These are phyloP conservation scores for Leccinum incarnatum DNA, from an alignment of 768 basidiomycete genomes.

Conservation along the genomic window DNA sequence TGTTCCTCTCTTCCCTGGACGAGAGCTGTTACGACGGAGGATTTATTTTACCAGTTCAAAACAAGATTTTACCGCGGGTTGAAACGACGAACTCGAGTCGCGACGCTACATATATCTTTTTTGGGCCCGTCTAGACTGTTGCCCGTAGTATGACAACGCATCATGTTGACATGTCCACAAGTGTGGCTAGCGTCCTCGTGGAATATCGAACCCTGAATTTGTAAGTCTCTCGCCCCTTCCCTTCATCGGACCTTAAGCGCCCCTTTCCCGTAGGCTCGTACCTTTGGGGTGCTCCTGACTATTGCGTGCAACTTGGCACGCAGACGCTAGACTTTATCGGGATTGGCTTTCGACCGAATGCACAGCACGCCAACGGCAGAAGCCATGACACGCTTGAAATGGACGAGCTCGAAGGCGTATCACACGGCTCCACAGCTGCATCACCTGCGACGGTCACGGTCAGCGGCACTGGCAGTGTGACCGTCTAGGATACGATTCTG, in stretches of 20 bases:
- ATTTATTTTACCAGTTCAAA: neutral
- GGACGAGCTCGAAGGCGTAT: conserved; percentile 9
- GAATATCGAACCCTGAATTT: conserved; percentile 20
- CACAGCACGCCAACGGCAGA: conserved; percentile 26
- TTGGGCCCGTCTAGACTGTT: neutral
- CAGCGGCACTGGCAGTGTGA: conserved; percentile 1
- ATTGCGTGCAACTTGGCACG: conserved; percentile 1
- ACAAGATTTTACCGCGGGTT: neutral
- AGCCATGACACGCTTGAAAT: conserved; percentile 9
- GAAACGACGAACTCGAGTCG: neutral
- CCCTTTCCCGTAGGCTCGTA: conserved; percentile 23
- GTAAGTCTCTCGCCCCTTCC: conserved; percentile 17
- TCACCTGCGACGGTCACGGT: conserved; percentile 6
- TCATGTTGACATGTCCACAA: conserved; percentile 2
- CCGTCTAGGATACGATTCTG: neutral
- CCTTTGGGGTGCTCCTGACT: conserved; percentile 1
- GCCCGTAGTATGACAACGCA: neutral
- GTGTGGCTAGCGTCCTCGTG: conserved; percentile 15
- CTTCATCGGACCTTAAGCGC: conserved; percentile 33
- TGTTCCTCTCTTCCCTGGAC: neutral
- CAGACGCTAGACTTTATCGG: conserved; percentile 10
- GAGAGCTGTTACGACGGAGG: neutral
- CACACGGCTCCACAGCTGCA: conserved; percentile 21
- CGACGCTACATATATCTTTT: neutral
- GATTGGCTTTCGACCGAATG: neutral